Evolutionary conservation across 768 basidiomycete genomes (phyloP), one percentile per base, ranked within the genome.

Genomic region (Naganishia onofrii): DNA sequence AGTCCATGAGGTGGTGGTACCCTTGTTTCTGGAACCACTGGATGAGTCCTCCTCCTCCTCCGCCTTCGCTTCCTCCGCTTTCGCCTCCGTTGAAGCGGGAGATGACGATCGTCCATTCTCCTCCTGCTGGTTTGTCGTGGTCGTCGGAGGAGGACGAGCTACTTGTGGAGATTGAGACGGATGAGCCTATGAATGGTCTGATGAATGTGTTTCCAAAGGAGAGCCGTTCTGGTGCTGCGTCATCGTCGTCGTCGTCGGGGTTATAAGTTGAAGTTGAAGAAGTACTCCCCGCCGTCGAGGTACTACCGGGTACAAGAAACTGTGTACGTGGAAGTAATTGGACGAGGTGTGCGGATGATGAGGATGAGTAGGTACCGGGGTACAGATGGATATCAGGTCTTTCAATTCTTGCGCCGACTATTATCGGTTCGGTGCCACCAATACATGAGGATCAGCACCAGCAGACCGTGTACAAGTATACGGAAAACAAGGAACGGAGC

Each of bases 71-170:
- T n/a, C n/a, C n/a, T n/a, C n/a, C n/a, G n/a, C n/a, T n/a, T n/a
- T n/a, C n/a, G n/a, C 4, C 15, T 15, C 32, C 32, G 28, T 29
- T 10, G 2, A 13, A 3, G 10, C 56, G 28, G 2, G 32, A 6
- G 28, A 57, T 21, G 19, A 57, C 56, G 56, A 57, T 57, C 56
- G 28, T 57, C 56, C 56, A 57, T 28, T 34, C 56, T 15, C 15
- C 32, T 32, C 31, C 28, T 15, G 21, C 56, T 36, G 12, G 34
- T 36, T 12, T 36, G n/a, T n/a, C n/a, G n/a, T n/a, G n/a, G n/a
- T n/a, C n/a, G n/a, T n/a, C n/a, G n/a, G n/a, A n/a, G n/a, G n/a
- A n/a, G n/a, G n/a, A n/a, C n/a, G n/a, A n/a, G n/a, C 34, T 12
- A 19, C 34, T n/a, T 17, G 2, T 2, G 3, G 56, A 31, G 28